Percentiles rank a stretch among this genome's conserved stretches.
These are phyloP conservation scores for Sporothrix mexicana DNA, from an alignment of 2,329 filamentous ascomycete genomes.

Conservation along the genomic window DNA sequence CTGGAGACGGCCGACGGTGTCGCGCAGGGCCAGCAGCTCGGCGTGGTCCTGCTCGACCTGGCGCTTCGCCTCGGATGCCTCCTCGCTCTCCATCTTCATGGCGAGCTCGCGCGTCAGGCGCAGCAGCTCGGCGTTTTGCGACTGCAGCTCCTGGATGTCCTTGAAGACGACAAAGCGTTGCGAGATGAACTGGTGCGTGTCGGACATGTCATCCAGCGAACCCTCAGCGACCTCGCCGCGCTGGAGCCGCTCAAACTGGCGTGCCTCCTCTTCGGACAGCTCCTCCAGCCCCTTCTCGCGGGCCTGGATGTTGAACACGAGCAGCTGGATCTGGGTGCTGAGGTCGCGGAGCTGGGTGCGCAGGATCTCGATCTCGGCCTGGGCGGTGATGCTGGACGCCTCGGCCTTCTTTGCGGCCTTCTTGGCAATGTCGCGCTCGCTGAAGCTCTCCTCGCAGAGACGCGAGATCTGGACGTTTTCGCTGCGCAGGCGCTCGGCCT, in stretches of 20 bases:
- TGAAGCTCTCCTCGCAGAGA: conserved; percentile 79
- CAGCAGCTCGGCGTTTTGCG: conserved; percentile 84
- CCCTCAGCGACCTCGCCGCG: conserved; percentile 76
- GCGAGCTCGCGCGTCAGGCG: conserved; percentile 83
- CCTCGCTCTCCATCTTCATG: conserved; percentile 88
- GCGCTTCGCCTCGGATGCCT: conserved; percentile 71
- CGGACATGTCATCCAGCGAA: conserved; percentile 74
- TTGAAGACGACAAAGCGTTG: conserved; percentile 90
- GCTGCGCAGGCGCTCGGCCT: conserved; percentile 78
- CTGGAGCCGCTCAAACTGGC: conserved; percentile 78
- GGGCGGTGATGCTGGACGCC: conserved; percentile 67
- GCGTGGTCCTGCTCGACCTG: conserved; percentile 69
- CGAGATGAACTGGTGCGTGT: conserved; percentile 87
- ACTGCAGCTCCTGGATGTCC: conserved; percentile 80
- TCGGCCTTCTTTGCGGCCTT: conserved; percentile 81
- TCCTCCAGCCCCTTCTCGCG: conserved; percentile 78
- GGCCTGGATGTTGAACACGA: conserved; percentile 85
- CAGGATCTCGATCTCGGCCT: conserved; percentile 76
- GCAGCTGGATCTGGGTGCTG: conserved; percentile 86
- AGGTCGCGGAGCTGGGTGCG: conserved; percentile 88
- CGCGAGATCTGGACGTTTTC: conserved; percentile 86
- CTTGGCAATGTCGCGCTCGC: conserved; percentile 77
- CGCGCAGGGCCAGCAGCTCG: conserved; percentile 66
- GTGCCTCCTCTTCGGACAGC: conserved; percentile 72
- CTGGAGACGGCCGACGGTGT: conserved; percentile 56